These are phyloP conservation scores for Paramicrosporidium saccamoebae DNA, from an alignment of 371 early-diverging fungal genomes.

Conservation along the genomic window DNA sequence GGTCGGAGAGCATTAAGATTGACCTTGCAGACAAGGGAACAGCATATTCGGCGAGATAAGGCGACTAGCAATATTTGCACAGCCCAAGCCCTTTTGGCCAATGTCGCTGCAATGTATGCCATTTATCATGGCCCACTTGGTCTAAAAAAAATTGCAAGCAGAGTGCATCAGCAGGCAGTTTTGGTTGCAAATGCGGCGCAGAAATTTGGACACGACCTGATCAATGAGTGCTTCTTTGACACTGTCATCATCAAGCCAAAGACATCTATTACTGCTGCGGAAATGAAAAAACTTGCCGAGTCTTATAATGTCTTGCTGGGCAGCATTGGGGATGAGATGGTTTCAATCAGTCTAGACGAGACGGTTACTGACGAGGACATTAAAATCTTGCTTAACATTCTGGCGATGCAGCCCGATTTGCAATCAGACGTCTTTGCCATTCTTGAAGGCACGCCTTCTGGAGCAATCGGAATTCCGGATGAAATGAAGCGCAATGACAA, in stretches of 20 bases:
- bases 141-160: constrained; percentile 46
- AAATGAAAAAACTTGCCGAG: constrained; percentile 26
- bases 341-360: constrained; percentile 68
- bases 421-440: constrained; percentile 10
- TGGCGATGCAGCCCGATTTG: constrained; percentile 16
- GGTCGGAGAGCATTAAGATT: constrained; percentile 72
- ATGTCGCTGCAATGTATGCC: constrained; percentile 77
- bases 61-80: constrained; percentile 94
- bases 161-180: constrained; percentile 53
- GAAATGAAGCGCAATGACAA: constrained; percentile 28
- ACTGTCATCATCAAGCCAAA: constrained; percentile 42
- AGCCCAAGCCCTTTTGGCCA: constrained; percentile 65
- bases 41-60: constrained; percentile 91
- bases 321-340: constrained; percentile 23
- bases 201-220: constrained; percentile 25
- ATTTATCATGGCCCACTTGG: constrained; percentile 89
- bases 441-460: constrained; percentile 3
- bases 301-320: constrained; percentile 55
- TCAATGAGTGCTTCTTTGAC: constrained; percentile 65
- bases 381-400: constrained; percentile 24
- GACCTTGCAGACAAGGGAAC: constrained; percentile 82
- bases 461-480: constrained; percentile 10
- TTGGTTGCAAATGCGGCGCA: constrained; percentile 36
- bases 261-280: constrained; percentile 6
- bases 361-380: constrained; percentile 46